Percentiles rank a stretch among this genome's conserved stretches.
Conservation (phyloP, 352 stramenopile genomes). For the Pythium chondricola region DNA sequence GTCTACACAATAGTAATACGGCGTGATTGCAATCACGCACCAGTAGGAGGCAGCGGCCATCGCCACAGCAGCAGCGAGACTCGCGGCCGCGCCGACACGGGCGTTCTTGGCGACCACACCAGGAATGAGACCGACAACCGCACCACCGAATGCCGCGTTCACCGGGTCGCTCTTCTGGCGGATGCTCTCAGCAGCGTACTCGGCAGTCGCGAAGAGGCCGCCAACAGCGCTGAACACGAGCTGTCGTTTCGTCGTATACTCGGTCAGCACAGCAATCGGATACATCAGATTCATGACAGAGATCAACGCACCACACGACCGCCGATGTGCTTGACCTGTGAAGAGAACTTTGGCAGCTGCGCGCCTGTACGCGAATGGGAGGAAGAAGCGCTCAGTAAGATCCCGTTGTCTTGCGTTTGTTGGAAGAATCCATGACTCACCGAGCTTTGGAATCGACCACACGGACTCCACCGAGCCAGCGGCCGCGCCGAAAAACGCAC, state of each 20-base stretch:
- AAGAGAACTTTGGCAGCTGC: constrained; percentile 76
- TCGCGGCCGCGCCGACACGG: constrained; percentile 43
- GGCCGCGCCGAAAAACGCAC: constrained; percentile 72
- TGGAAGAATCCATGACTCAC: constrained; percentile 31
- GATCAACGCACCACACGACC: constrained; percentile 51
- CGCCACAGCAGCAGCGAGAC: constrained; percentile 30
- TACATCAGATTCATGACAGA: too few relatives aligned
- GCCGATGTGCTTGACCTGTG: constrained; percentile 77
- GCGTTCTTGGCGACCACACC: constrained; percentile 75
- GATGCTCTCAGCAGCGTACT: constrained; percentile 54
- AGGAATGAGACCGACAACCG: constrained; percentile 57
- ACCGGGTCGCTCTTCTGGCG: constrained; percentile 65
- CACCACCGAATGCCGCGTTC: constrained; percentile 63
- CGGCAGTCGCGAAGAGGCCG: constrained; percentile 56
- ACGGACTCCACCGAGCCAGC: constrained; percentile 78
- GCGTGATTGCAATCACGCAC: too few relatives aligned
- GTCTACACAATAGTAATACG: too few relatives aligned
- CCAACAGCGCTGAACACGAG: constrained; percentile 66
- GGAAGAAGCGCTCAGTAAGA: neutral
- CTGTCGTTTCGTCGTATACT: constrained; percentile 25
- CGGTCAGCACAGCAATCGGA: too few relatives aligned
- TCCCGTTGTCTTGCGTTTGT: too few relatives aligned
- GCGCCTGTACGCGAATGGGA: constrained; percentile 30
- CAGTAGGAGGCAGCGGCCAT: constrained; percentile 65
- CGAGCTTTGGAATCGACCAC: constrained; percentile 84